A percentile compares a stretch with the other conserved stretches of the same genome.
Evolutionary conservation across 2,329 filamentous ascomycete genomes (phyloP).

Genomic region (Diaporthe australafricana): DNA sequence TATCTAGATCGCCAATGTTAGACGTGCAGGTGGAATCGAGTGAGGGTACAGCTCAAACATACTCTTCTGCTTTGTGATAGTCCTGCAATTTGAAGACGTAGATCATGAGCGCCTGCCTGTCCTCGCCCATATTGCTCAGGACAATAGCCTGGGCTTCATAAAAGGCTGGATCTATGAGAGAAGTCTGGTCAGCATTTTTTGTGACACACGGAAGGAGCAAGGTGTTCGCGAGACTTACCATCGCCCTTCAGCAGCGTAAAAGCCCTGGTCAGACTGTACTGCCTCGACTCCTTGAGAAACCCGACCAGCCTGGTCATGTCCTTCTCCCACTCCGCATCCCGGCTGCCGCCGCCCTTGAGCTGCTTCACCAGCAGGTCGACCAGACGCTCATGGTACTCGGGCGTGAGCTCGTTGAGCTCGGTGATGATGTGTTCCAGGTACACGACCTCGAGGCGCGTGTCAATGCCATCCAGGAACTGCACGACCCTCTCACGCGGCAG

Average conservation of each 20-base stretch:
- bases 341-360: constrained; percentile 52
- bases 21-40: not conserved
- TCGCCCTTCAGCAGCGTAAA: constrained; percentile 83
- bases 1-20: constrained; percentile 65
- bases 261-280: constrained; percentile 84
- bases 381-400: constrained; percentile 88
- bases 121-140: constrained; percentile 93
- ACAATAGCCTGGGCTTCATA: constrained; percentile 92
- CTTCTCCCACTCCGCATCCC: constrained; percentile 63
- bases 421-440: constrained; percentile 93
- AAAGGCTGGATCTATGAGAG: constrained; percentile 77
- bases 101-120: constrained; percentile 95
- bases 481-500: constrained; percentile 83
- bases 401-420: constrained; percentile 85
- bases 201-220: not conserved
- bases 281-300: constrained; percentile 80
- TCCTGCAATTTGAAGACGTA: constrained; percentile 95
- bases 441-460: constrained; percentile 76
- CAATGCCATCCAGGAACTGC: constrained; percentile 77
- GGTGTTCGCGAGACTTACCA: constrained; percentile 61
- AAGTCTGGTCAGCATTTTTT: constrained; percentile 32
- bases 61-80: constrained; percentile 93
- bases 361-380: constrained; percentile 77
- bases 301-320: constrained; percentile 75
- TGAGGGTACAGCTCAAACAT: constrained; percentile 49